Percentiles rank a stretch among this genome's conserved stretches.
Conservation (phyloP, 805 yeast genomes). For the Metschnikowia amazonensis region DNA sequence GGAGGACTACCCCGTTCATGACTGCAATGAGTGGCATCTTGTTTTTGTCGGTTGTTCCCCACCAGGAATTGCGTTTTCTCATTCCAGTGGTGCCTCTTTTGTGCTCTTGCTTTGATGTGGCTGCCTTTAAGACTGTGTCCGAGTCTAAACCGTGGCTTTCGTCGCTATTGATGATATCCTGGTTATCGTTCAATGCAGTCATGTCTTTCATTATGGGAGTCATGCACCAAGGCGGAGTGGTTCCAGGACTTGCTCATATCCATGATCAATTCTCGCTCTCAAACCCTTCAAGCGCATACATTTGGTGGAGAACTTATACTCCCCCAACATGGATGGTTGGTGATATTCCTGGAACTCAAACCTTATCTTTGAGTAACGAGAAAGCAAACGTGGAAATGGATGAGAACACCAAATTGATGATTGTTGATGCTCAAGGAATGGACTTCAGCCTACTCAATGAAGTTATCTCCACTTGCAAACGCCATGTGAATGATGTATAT, state of each 20-base stretch:
- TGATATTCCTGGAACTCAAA: constrained; percentile 19
- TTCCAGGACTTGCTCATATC: constrained; percentile 55
- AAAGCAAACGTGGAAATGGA: constrained; percentile 6
- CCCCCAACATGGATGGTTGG: constrained; percentile 87
- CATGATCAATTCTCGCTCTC: constrained; percentile 12
- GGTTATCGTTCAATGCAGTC: constrained; percentile 63
- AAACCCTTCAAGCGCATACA: constrained; percentile 32
- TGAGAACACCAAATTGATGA: constrained; percentile 15
- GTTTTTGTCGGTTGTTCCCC: constrained; percentile 71
- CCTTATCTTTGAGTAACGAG: constrained; percentile 13
- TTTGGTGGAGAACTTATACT: constrained; percentile 94
- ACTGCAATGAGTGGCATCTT: constrained; percentile 60
- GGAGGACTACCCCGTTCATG: constrained; percentile 53
- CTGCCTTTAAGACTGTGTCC: constrained; percentile 16
- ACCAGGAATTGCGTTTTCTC: constrained; percentile 90
- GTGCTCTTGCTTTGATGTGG: constrained; percentile 53
- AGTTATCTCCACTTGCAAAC: constrained; percentile 14
- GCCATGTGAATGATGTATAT: constrained; percentile 13
- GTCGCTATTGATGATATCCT: constrained; percentile 31
- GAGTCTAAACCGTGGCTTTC: constrained; percentile 9
- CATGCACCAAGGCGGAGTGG: constrained; percentile 86
- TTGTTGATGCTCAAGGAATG: constrained; percentile 51
- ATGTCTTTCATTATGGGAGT: constrained; percentile 70
- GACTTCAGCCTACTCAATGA: constrained; percentile 23
- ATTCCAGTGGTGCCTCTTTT: constrained; percentile 73